These are phyloP conservation scores for Xerocomellus amylosporus DNA, from an alignment of 768 basidiomycete species.

Conservation along the genomic window DNA sequence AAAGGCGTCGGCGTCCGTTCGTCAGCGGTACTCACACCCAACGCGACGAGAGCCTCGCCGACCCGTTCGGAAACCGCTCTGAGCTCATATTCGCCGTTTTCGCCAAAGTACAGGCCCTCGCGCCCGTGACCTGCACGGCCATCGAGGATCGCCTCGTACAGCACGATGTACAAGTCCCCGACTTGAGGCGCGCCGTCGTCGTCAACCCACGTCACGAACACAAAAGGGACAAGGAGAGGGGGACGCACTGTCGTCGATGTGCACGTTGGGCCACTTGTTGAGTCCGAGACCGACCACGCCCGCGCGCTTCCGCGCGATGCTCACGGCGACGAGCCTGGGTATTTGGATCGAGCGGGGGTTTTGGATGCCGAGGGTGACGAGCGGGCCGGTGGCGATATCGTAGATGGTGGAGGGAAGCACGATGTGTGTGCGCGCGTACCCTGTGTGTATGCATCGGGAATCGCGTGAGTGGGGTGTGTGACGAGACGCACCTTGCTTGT, in stretches of 20 bases:
- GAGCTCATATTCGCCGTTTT: conserved; percentile 44
- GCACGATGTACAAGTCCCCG: conserved; percentile 40
- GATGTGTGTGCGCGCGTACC: conserved; percentile 32
- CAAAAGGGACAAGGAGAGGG: too few species aligned
- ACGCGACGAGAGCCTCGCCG: conserved; percentile 24
- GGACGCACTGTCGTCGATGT: conserved; percentile 42
- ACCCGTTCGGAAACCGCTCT: conserved; percentile 41
- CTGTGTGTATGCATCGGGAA: background rate
- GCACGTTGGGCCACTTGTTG: conserved; percentile 59
- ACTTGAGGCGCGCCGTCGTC: background rate
- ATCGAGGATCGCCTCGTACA: conserved; percentile 38
- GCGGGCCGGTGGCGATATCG: conserved; percentile 44
- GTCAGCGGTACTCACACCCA: background rate
- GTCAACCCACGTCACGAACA: background rate
- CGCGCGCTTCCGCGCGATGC: conserved; percentile 46
- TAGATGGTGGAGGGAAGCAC: conserved; percentile 57
- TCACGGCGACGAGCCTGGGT: conserved; percentile 44
- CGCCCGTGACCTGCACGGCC: conserved; percentile 18
- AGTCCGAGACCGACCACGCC: conserved; percentile 56
- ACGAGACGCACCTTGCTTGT: conserved; percentile 23
- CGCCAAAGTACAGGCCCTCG: conserved; percentile 52
- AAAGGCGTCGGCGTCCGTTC: conserved; percentile 39
- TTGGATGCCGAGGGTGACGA: conserved; percentile 43
- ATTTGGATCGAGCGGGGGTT: conserved; percentile 55
- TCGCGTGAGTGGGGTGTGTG: too few species aligned